Evolutionary conservation across 2,329 filamentous ascomycete genomes (phyloP).

Genomic region (Sordariomycetes sp.): DNA sequence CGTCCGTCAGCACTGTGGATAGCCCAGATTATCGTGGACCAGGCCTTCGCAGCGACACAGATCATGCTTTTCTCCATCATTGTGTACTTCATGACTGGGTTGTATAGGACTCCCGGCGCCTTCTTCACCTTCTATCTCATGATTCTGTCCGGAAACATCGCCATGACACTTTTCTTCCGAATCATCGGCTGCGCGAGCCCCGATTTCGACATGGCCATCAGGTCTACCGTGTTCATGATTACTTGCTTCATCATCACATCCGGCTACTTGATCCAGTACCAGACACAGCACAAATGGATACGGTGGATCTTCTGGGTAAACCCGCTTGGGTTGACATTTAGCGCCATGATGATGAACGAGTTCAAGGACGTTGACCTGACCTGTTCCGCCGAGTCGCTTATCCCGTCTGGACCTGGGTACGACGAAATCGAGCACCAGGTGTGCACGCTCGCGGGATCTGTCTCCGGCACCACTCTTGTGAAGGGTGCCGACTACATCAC

Average conservation of each 20-base stretch:
- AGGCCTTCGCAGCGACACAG: slow-evolving; percentile 58
- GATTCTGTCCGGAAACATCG: slow-evolving; percentile 56
- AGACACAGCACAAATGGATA: slow-evolving; percentile 63
- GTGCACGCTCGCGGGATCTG: slow-evolving; percentile 68
- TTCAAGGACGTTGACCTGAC: slow-evolving; percentile 59
- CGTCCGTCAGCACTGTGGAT: slow-evolving; percentile 75
- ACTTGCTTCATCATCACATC: slow-evolving; percentile 73
- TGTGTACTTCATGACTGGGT: slow-evolving; percentile 67
- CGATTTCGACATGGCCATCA: slow-evolving; percentile 78
- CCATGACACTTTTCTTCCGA: slow-evolving; percentile 69
- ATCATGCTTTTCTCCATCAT: slow-evolving; percentile 65
- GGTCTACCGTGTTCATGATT: slow-evolving; percentile 69
- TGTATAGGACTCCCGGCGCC: slow-evolving; percentile 58
- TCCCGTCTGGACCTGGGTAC: slow-evolving; percentile 64
- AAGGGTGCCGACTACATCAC: slow-evolving; percentile 60
- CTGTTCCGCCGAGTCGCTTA: slow-evolving; percentile 56
- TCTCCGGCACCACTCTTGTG: slow-evolving; percentile 51
- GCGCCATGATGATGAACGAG: slow-evolving; percentile 77
- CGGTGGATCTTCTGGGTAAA: slow-evolving; percentile 77
- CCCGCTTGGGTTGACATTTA: slow-evolving; percentile 63
- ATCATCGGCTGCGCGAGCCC: slow-evolving; percentile 65
- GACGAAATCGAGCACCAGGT: slow-evolving; percentile 63
- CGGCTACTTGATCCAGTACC: slow-evolving; percentile 76
- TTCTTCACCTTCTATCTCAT: slow-evolving; percentile 72
- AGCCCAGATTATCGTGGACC: slow-evolving; percentile 70